Percentiles rank a stretch among this genome's conserved stretches.
These are phyloP conservation scores for Kodamaea kaohsiungensis DNA, from an alignment of 805 yeast species.

Conservation along the genomic window DNA sequence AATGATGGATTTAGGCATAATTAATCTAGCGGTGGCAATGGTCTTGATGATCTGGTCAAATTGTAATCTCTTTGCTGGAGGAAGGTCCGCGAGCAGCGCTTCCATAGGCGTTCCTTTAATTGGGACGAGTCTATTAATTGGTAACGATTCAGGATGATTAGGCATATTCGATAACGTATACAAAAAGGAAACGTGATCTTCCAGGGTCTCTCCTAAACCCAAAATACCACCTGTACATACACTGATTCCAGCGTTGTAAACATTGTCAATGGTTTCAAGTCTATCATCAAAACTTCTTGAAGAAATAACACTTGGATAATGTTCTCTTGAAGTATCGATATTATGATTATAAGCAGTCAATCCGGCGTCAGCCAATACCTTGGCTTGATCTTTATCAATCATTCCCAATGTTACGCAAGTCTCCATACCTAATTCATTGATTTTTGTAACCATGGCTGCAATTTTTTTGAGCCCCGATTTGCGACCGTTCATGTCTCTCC, in stretches of 20 bases:
- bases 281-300: constrained; percentile 75
- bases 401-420: constrained; percentile 60
- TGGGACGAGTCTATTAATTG: constrained; percentile 78
- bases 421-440: constrained; percentile 69
- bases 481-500: constrained; percentile 68
- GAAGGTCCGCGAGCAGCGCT: constrained; percentile 46
- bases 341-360: constrained; percentile 72
- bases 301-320: constrained; percentile 24
- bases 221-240: constrained; percentile 82
- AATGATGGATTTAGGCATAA: constrained; percentile 72
- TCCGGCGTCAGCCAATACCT: constrained; percentile 62
- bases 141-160: constrained; percentile 77
- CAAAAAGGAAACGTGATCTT: constrained; percentile 69
- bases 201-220: constrained; percentile 74
- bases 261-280: constrained; percentile 62
- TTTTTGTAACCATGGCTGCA: constrained; percentile 52
- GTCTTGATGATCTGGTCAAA: constrained; percentile 67
- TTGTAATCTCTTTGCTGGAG: constrained; percentile 45
- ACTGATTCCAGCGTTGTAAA: constrained; percentile 55
- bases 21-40: constrained; percentile 70
- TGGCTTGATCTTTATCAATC: constrained; percentile 67
- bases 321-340: constrained; percentile 51
- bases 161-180: constrained; percentile 67
- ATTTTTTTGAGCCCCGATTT: constrained; percentile 58
- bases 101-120: constrained; percentile 79